Evolutionary conservation across 2,329 filamentous ascomycete species (phyloP), one percentile per base, ranked within the genome.

Genomic region (Sclerotinia nivalis): DNA sequence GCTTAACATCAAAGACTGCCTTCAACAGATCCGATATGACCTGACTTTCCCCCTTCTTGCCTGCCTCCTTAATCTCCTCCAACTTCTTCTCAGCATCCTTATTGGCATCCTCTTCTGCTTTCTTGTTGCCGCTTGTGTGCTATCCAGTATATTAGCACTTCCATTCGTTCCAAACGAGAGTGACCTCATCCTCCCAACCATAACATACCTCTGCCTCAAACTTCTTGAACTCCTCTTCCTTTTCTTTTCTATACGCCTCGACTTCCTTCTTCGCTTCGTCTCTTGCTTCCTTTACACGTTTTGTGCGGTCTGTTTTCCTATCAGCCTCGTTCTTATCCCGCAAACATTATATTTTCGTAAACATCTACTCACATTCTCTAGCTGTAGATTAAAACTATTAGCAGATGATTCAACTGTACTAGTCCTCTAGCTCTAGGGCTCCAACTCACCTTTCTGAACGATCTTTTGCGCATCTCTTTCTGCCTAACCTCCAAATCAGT

Each of bases 401-500:
- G 80, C 72, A 74, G 66, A 52, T 20, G 37, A 34, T 45, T 47
- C 62, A 61, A 25, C 28, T n/a, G 25, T 18, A 15, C 40, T 6
- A 20, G 18, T 34, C 34, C 20, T 20, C 20, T 59, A 59, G n/a
- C 20, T 20, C 13, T 59, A 59, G n/a, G 54, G 52, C 28, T 7
- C 28, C 52, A 50, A 80, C 84, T 72, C 81, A 96, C 95, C 92
- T 88, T 96, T 93, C 82, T 98, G 95, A 70, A 99, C 94, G 81
- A 99, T 99, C 88, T 97, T 97, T 84, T 97, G 95, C 72, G 96
- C 96, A 82, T 98, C 95, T 83, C 93, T 91, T 88, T 99, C 96
- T 77, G 96, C 94, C 95, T 98, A 74, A 68, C 34, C 43, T 66
- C 61, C 62, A 49, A 47, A 66, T 69, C 49, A 68, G 55, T 60